A percentile compares a stretch with the other conserved stretches of the same genome.
Conservation (phyloP, 1,284 basidiomycete species). For the Ganoderma meredithae region DNA sequence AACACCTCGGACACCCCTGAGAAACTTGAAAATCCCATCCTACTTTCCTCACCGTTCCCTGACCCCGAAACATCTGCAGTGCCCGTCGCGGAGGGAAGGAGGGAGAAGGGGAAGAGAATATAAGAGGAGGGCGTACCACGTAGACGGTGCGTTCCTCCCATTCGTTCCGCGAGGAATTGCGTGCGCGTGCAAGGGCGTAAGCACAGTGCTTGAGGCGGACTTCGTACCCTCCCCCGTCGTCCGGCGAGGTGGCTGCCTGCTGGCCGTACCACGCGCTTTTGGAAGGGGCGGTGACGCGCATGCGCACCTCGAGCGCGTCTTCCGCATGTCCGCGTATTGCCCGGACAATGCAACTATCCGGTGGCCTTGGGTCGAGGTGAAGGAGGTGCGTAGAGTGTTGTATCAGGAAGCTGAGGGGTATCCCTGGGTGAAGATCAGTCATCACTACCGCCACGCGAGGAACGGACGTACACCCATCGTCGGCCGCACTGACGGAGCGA, state of each 20-base stretch:
- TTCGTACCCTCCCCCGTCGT: conserved; percentile 59
- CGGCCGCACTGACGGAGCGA: conserved; percentile 51
- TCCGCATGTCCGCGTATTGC: conserved; percentile 55
- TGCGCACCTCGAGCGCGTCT: conserved; percentile 62
- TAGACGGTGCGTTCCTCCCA: conserved; percentile 75
- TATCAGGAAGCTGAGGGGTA: conserved; percentile 63
- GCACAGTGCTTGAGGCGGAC: conserved; percentile 59
- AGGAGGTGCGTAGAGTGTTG: conserved; percentile 46
- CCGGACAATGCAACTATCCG: conserved; percentile 60
- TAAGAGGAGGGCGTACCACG: conserved; percentile 52
- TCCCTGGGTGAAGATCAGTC: conserved; percentile 49
- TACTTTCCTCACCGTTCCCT: too few relatives aligned
- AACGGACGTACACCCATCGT: conserved; percentile 58
- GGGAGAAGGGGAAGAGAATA: not conserved
- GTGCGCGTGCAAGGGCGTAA: conserved; percentile 37
- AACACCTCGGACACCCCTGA: too few relatives aligned
- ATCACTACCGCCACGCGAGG: conserved; percentile 18
- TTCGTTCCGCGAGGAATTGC: conserved; percentile 48
- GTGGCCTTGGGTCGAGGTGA: conserved; percentile 38
- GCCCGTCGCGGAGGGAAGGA: too few relatives aligned
- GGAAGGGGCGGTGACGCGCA: conserved; percentile 56
- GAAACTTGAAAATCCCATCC: too few relatives aligned
- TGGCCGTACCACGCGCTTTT: conserved; percentile 48
- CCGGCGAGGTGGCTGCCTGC: conserved; percentile 29
- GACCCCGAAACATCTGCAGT: too few relatives aligned